Conservation (phyloP, 2,329 filamentous ascomycete genomes). For the Coniochaeta sp. region DNA sequence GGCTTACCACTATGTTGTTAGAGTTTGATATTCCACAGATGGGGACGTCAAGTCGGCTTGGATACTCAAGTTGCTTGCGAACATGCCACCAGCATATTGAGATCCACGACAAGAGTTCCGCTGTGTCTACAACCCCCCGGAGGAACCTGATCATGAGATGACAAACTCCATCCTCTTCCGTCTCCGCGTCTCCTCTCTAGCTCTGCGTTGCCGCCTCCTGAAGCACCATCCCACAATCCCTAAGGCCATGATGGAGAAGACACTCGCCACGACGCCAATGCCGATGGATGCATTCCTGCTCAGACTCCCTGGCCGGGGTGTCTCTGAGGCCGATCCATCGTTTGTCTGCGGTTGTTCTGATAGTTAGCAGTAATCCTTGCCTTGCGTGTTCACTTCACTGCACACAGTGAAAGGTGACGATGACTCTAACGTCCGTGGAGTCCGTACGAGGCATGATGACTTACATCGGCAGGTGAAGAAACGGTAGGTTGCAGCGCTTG, state of each 20-base stretch:
- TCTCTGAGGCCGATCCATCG: neutral
- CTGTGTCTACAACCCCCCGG: neutral
- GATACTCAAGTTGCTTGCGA: neutral
- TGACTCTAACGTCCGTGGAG: neutral
- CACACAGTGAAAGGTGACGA: neutral
- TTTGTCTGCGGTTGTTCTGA: neutral
- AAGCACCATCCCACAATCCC: slow-evolving; percentile 11
- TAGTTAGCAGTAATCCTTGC: neutral
- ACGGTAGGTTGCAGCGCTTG: neutral
- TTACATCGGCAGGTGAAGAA: neutral
- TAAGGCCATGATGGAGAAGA: slow-evolving; percentile 11
- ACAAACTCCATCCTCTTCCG: slow-evolving; percentile 15
- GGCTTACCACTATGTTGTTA: neutral
- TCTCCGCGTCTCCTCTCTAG: slow-evolving; percentile 12
- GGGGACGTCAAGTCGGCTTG: neutral
- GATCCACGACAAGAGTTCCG: neutral
- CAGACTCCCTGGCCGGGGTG: neutral
- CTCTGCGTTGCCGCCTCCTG: slow-evolving; percentile 10
- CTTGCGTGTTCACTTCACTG: neutral
- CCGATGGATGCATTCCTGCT: slow-evolving; percentile 7
- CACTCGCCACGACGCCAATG: slow-evolving; percentile 16
- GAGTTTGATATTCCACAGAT: neutral
- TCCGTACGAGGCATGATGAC: neutral
- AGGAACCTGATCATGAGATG: slow-evolving; percentile 10
- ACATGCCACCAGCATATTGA: neutral